Evolutionary conservation across 2,329 filamentous ascomycete genomes (phyloP), one percentile per base, ranked within the genome.

Genomic region (Fusarium praegraminearum): DNA sequence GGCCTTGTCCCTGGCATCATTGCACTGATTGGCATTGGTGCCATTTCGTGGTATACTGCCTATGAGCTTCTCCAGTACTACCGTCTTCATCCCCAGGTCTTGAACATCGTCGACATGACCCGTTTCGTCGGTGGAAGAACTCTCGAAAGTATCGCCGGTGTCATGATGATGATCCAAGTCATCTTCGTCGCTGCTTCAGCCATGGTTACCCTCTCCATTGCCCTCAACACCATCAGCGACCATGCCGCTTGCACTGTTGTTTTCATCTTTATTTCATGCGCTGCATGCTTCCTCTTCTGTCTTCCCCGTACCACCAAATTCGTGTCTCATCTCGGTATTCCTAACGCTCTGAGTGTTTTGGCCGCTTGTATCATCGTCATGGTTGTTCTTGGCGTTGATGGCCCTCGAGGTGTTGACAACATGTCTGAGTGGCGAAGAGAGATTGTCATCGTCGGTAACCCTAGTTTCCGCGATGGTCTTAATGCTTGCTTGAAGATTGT

Each of bases 61-160:
- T 67, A 77, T 3, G 68, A 69, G n/a, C 61, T 75, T 13, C 89
- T 89, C 85, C 85, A 89, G 72, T 91, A 91, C 77, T 92, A 89
- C 75, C 79, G 91, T 57, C 83, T 87, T 44, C 87, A 91, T 71
- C 90, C 90, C 0, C 87, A 91, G 76, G 84, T 90, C 57, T 84
- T 88, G 62, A 90, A 91, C 77, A 88, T 91, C 10, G 91, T 89
- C 70, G 90, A 91, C 71, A 87, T 91, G 85, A 84, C 85, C 84
- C 73, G 84, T 83, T 71, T 85, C 81, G 69, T 85, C 82, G 80
- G 73, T 8, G 71, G 73, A 26, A 35, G 35, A 3, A 63, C 61
- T 2, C n/a, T 70, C 0, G 69, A 71, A 16, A 53, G 57, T 11
- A 41, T 72, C 3, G 35, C 65, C 1, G 65, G 65, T 13, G 57